These are phyloP conservation scores for Euphorbia peplus DNA, from an alignment of 345 rosid species.

Conservation along the genomic window DNA sequence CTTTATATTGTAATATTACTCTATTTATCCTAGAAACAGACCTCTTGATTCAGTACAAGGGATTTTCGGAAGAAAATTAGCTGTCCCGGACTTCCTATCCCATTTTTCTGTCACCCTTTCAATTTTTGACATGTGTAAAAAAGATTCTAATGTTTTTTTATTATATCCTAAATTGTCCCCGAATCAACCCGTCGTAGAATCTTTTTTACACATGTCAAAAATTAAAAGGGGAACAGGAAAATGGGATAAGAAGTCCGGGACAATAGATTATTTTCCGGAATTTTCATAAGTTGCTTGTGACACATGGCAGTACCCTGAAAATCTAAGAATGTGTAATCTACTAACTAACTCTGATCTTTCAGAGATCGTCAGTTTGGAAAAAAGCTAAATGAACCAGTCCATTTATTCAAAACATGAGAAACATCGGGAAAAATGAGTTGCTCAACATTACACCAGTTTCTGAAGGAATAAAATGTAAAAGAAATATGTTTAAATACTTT, in stretches of 20 bases:
- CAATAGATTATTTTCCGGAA: too few relatives aligned
- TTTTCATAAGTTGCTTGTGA: constrained; percentile 47
- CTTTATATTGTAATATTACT: neutral
- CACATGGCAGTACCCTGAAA: constrained; percentile 70
- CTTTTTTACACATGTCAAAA: too few relatives aligned
- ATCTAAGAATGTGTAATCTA: constrained; percentile 57
- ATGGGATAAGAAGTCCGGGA: too few relatives aligned
- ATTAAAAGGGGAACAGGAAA: too few relatives aligned
- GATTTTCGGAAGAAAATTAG: too few relatives aligned
- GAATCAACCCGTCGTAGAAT: too few relatives aligned
- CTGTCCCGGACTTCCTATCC: too few relatives aligned
- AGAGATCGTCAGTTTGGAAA: constrained; percentile 42
- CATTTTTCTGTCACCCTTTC: too few relatives aligned
- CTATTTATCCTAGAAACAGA: constrained; percentile 9
- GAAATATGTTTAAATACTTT: too few relatives aligned
- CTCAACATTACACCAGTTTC: constrained; percentile 55
- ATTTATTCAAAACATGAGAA: constrained; percentile 51
- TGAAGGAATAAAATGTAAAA: constrained; percentile 26
- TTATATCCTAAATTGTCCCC: too few relatives aligned
- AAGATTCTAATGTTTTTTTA: too few relatives aligned
- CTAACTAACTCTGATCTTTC: constrained; percentile 52
- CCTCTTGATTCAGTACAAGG: constrained; percentile 31
- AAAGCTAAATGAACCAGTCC: constrained; percentile 81
- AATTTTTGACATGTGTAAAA: too few relatives aligned
- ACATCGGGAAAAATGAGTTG: constrained; percentile 76